Evolutionary conservation across 805 yeast genomes (phyloP).

Genomic region (Yarrowia sp.): DNA sequence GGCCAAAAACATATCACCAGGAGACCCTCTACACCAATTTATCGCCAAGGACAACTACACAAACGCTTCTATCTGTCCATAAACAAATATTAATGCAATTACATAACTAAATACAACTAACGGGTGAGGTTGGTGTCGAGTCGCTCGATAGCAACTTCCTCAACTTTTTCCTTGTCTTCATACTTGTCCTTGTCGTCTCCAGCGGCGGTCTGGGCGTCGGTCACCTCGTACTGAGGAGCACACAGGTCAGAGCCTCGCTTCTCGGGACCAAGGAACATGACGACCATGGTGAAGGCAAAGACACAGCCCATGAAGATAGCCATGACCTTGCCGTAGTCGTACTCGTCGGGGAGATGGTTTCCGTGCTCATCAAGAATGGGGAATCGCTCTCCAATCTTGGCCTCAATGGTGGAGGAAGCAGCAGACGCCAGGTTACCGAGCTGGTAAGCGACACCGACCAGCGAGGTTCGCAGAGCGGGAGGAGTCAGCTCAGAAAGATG

Average conservation of each 20-base stretch:
- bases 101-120: not conserved
- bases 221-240: conserved; percentile 28
- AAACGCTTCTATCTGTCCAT: not conserved
- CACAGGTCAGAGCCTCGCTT: conserved; percentile 32
- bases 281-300: conserved; percentile 49
- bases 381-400: conserved; percentile 57
- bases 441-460: conserved; percentile 63
- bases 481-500: conserved; percentile 64
- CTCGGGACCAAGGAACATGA: conserved; percentile 58
- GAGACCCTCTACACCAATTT: too few relatives aligned
- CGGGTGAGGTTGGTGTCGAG: not conserved
- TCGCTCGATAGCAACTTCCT: conserved; percentile 3
- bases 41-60: too few relatives aligned
- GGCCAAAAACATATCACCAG: too few relatives aligned
- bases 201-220: not conserved
- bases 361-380: conserved; percentile 46
- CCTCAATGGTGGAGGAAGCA: conserved; percentile 68
- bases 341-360: conserved; percentile 36
- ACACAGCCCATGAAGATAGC: conserved; percentile 65
- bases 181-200: not conserved
- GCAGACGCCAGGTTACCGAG: conserved; percentile 70
- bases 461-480: conserved; percentile 58
- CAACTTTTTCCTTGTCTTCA: not conserved
- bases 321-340: conserved; percentile 69
- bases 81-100: not conserved